Base-by-base conservation (phyloP, 345 rosid genomes). In the Hypericum perforatum region DNA sequence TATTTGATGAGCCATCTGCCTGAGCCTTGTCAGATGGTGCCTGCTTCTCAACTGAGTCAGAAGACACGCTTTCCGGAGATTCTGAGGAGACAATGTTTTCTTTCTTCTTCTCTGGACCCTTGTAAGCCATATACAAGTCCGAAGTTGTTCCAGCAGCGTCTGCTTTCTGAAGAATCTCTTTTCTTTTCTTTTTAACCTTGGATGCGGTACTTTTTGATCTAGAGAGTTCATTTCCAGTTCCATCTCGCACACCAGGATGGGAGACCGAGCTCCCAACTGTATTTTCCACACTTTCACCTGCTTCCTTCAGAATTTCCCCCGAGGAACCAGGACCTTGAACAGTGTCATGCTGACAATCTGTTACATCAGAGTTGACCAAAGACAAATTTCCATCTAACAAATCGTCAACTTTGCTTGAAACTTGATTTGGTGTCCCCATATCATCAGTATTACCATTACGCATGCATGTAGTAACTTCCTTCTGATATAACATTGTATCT, bases 51-150 rank as follows among this genome's bases (percentile, higher is more conserved):
- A 45, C 61, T 42, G 64, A 60, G 56, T 46, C 59, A 57, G 62
- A 52, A 12, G 65, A 58, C 16, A 46, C 45, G 67, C 51, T 57
- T 50, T 69, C 69, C 8, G 53, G 42, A 45, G 67, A 70, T 56
- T 70, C 77, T 9, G 65, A 58, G 53, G 77, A 53, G 41, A 41
- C 0, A 6, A 46, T n/a, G 44, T 29, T 48, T 62, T 75, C 97
- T 64, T 78, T 81, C 75, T 77, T 89, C 49, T 89, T 95, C 61
- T 80, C 95, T 9, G 91, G 94, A 54, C 84, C 84, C 72, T 89
- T 94, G 64, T 85, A 94, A 11, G 99, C 99, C 78, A 62, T 60
- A 69, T 84, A 94, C 53, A 88, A 81, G 72, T 94, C 97, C 50
- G 86, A 66, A 39, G 77, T 81, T 53, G 86, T 61, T 56, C 97